A percentile compares a stretch with the other conserved stretches of the same genome.
Conservation (phyloP, 305 asterid genomes). For the Solanum hybrid region DNA sequence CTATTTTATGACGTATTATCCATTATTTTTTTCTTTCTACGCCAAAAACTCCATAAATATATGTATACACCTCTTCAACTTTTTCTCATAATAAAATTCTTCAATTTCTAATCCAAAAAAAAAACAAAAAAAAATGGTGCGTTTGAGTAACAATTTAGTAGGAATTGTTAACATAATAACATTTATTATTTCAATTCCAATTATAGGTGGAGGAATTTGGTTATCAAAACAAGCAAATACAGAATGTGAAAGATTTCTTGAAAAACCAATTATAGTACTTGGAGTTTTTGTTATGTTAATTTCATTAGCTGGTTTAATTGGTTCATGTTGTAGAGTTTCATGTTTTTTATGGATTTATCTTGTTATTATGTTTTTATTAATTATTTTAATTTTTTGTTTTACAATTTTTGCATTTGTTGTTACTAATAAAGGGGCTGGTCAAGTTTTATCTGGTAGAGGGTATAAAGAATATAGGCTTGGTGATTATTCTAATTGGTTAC, state of each 20-base stretch:
- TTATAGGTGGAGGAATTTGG: slow-evolving; percentile 74
- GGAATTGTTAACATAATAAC: slow-evolving; percentile 64
- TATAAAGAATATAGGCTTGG: slow-evolving; percentile 86
- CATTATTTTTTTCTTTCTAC: too few relatives aligned
- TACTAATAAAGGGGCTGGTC: slow-evolving; percentile 84
- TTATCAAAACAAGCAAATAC: slow-evolving; percentile 56
- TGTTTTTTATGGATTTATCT: slow-evolving; percentile 85
- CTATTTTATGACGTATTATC: background rate
- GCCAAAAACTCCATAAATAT: background rate
- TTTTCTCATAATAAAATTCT: background rate
- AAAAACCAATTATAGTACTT: slow-evolving; percentile 52
- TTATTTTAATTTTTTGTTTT: slow-evolving; percentile 57
- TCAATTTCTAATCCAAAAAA: background rate
- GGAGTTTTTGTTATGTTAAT: slow-evolving; percentile 65
- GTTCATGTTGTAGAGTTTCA: slow-evolving; percentile 73
- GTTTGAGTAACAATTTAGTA: slow-evolving; percentile 55
- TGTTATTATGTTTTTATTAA: slow-evolving; percentile 68
- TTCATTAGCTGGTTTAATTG: slow-evolving; percentile 79
- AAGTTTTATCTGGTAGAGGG: slow-evolving; percentile 44
- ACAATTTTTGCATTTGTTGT: slow-evolving; percentile 93
- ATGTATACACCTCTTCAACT: background rate
- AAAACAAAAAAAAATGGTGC: slow-evolving; percentile 31
- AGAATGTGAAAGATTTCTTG: slow-evolving; percentile 70
- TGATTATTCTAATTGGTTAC: slow-evolving; percentile 79
- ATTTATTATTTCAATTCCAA: slow-evolving; percentile 54